Base-by-base conservation (phyloP, 805 yeast species). In the Grigorovia transvaalensis region DNA sequence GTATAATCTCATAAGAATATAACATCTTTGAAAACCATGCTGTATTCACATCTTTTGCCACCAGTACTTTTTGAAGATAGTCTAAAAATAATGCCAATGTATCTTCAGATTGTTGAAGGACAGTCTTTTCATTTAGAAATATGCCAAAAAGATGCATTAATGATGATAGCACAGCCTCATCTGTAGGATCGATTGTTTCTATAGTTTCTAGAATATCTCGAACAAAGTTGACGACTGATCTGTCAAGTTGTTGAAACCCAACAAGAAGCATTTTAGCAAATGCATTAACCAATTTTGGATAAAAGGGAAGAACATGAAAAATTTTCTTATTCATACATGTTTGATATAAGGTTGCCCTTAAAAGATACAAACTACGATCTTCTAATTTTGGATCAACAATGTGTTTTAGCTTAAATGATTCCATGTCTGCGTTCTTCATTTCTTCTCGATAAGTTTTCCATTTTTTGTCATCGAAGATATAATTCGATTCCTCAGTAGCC, bases 1-100 rank as follows among this genome's bases (percentile, higher is more conserved):
- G 59, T 2, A 82, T 65, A 40, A 76, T 77, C 51, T 81, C 86
- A 46, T 80, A 71, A 4, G 82, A 74, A 27, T 74, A 65, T 40
- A 88, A 62, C 0, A 81, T 79, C 52, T 77, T 72, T 0, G 84
- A 76, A 58, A 80, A 79, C 84, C 87, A 87, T 15, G 73, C 71
- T 29, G 71, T 60, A 54, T 77, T 74, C 2, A 67, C 67, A 53
- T 63, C 60, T 42, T 71, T 72, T 1, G 73, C 66, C 1, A 57
- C 63, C 11, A 80, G 54, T 2, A 70, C 68, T 1, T 59, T 64
- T 12, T 68, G 59, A 33, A 80, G 60, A 40, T 71, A 71, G 0
- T 57, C 47, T 2, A 74, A 54, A 51, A 77, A 74, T 8, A 63
- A 61, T 8, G 69, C 71, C 13, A 74, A 54, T 1, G 69, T 54